These are phyloP conservation scores for Glycine soja DNA, from an alignment of 306 rosid species.

Conservation along the genomic window DNA sequence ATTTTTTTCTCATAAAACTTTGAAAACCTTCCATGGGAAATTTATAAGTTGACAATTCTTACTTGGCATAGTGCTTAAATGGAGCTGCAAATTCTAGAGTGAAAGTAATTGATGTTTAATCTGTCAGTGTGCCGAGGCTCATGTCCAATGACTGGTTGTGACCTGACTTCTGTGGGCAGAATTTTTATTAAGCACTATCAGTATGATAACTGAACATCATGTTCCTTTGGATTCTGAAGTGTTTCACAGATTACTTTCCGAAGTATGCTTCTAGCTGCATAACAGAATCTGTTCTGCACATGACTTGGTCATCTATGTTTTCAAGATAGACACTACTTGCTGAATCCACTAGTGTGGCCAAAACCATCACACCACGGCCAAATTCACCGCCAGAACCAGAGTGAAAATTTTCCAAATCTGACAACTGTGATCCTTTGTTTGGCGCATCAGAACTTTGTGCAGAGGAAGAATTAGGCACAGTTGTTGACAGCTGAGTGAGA, in stretches of 20 bases:
- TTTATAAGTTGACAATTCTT: neutral
- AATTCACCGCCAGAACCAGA: too few species aligned
- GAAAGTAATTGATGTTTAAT: neutral
- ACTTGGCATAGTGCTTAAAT: neutral
- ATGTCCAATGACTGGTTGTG: neutral
- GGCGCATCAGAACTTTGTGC: too few species aligned
- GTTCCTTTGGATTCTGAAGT: neutral
- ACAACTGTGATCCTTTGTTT: too few species aligned
- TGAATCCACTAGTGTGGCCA: too few species aligned
- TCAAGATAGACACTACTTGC: neutral
- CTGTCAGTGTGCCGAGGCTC: slow-evolving; percentile 1
- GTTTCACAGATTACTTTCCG: slow-evolving; percentile 4
- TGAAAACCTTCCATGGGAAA: neutral
- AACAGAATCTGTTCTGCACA: neutral
- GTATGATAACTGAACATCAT: neutral
- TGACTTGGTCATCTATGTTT: neutral
- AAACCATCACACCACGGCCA: too few species aligned
- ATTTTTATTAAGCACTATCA: neutral
- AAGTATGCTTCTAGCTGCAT: neutral
- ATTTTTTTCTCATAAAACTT: neutral
- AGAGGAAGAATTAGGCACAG: too few species aligned
- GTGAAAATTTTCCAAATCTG: too few species aligned
- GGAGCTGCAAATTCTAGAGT: neutral
- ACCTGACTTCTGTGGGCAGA: neutral
- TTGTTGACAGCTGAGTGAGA: too few species aligned